Evolutionary conservation across 2,329 filamentous ascomycete species (phyloP).

Genomic region (Talaromyces sp.): DNA sequence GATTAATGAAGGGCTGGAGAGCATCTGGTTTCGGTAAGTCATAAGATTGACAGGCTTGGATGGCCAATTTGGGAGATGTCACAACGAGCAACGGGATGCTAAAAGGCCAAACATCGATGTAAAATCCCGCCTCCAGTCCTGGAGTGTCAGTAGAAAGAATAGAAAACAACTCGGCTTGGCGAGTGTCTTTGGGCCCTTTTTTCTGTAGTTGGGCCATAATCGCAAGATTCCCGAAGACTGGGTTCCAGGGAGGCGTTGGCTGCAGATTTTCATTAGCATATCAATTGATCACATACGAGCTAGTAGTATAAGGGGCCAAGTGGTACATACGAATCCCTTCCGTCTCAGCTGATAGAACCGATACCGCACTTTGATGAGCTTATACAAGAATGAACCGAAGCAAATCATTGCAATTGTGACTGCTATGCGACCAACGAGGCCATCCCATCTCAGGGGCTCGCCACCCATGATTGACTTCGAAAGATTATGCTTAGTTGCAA

Average conservation of each 20-base stretch:
- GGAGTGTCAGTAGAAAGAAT: neutral
- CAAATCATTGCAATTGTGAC: too few species aligned
- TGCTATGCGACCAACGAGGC: too few species aligned
- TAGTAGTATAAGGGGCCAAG: too few species aligned
- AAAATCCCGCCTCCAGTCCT: neutral
- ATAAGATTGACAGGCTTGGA: neutral
- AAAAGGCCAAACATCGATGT: constrained; percentile 2
- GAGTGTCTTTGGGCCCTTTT: neutral
- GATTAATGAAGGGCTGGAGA: neutral
- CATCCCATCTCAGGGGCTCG: too few species aligned
- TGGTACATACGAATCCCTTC: too few species aligned
- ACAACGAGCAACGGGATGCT: neutral
- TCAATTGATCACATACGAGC: too few species aligned
- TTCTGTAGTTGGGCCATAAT: neutral
- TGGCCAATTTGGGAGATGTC: neutral
- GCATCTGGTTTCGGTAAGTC: neutral
- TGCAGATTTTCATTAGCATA: neutral
- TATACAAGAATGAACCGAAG: too few species aligned
- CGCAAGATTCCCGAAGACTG: neutral
- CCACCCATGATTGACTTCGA: too few species aligned
- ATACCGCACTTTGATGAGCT: too few species aligned
- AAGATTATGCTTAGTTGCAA: too few species aligned
- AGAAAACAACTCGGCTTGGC: neutral
- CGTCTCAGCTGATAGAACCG: too few species aligned
- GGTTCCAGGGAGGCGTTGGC: neutral